Evolutionary conservation across 1,284 basidiomycete genomes (phyloP).

Genomic region (Meripilus lineatus): DNA sequence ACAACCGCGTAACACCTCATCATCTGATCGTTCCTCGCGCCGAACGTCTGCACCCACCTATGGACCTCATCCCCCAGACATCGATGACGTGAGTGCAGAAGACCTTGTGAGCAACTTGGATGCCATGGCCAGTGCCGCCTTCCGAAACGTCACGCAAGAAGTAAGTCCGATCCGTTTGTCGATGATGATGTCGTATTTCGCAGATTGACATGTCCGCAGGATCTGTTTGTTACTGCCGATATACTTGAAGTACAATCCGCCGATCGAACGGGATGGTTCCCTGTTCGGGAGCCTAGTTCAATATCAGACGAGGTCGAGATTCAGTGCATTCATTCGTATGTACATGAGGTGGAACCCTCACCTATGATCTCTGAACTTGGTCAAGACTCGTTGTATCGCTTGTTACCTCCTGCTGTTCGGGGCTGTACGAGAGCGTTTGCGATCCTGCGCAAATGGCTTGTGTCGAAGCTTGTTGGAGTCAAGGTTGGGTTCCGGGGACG

Average conservation of each 20-base stretch:
- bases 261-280: conserved; percentile 76
- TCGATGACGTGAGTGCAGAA: conserved; percentile 63
- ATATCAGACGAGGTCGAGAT: conserved; percentile 63
- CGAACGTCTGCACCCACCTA: conserved; percentile 32
- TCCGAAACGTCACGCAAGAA: conserved; percentile 71
- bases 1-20: conserved; percentile 26
- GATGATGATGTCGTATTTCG: background rate
- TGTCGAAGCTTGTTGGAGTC: conserved; percentile 60
- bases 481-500: conserved; percentile 55
- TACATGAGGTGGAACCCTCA: conserved; percentile 68
- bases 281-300: conserved; percentile 44
- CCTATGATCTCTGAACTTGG: conserved; percentile 61
- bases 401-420: conserved; percentile 67
- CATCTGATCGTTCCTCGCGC: conserved; percentile 25
- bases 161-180: conserved; percentile 32
- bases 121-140: conserved; percentile 65
- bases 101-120: conserved; percentile 71
- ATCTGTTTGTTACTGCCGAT: conserved; percentile 70
- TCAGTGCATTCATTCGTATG: conserved; percentile 67
- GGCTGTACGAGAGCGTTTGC: conserved; percentile 70
- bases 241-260: conserved; percentile 73
- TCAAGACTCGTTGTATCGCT: conserved; percentile 64
- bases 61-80: conserved; percentile 54
- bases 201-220: conserved; percentile 29
- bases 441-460: conserved; percentile 72